Evolutionary conservation across 2,329 filamentous ascomycete genomes (phyloP).

Genomic region (Verticillium albo-atrum): DNA sequence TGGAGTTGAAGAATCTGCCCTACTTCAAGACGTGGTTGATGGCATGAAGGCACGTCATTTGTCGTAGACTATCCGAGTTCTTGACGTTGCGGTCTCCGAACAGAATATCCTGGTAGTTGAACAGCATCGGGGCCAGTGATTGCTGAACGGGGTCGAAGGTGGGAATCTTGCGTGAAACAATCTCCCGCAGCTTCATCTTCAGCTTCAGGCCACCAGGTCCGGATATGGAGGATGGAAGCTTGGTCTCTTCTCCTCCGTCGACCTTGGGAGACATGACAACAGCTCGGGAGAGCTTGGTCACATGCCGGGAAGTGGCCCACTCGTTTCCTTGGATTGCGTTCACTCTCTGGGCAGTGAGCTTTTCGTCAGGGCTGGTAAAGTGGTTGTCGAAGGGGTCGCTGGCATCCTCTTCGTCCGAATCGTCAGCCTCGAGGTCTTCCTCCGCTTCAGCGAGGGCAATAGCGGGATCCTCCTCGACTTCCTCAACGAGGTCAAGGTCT

Average conservation of each 20-base stretch:
- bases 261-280: constrained; percentile 42
- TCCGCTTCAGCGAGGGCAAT: constrained; percentile 17
- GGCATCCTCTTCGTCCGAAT: constrained; percentile 33
- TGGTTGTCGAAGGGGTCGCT: constrained; percentile 77
- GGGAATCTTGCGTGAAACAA: constrained; percentile 47
- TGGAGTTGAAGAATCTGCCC: constrained; percentile 15
- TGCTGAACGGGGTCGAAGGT: constrained; percentile 60
- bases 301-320: constrained; percentile 45
- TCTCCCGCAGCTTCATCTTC: constrained; percentile 64
- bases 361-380: constrained; percentile 65
- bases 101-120: constrained; percentile 77
- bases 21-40: constrained; percentile 90
- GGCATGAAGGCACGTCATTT: constrained; percentile 74
- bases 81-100: constrained; percentile 66
- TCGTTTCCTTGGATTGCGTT: constrained; percentile 43
- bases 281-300: constrained; percentile 42
- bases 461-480: constrained; percentile 11
- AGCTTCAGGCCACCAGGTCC: constrained; percentile 50
- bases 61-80: constrained; percentile 66
- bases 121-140: constrained; percentile 65
- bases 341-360: constrained; percentile 50
- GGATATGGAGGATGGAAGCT: constrained; percentile 28
- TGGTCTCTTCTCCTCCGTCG: constrained; percentile 24
- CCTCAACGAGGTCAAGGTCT: constrained; percentile 12
- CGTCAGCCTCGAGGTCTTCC: constrained; percentile 10